Conservation (phyloP, 2,329 filamentous ascomycete species). For the Apiospora malaysiana region DNA sequence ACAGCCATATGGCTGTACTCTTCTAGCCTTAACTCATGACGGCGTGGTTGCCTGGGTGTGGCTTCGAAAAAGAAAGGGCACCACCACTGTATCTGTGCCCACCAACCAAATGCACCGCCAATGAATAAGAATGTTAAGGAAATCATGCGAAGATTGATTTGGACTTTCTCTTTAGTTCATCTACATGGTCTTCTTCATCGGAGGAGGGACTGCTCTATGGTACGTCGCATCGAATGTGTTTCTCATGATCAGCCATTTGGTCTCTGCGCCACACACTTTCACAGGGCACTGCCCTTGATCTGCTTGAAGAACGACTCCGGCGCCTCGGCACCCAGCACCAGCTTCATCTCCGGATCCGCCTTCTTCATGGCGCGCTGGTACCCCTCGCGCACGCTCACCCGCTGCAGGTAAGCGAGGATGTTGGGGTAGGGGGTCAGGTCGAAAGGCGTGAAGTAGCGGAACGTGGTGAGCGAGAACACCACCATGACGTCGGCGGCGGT, state of each 20-base stretch:
- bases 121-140: too few relatives aligned
- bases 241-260: too few relatives aligned
- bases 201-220: too few relatives aligned
- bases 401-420: slow-evolving; percentile 52
- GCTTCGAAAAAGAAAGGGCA: not conserved
- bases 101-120: too few relatives aligned
- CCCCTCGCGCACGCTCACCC: slow-evolving; percentile 49
- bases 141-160: not conserved
- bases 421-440: slow-evolving; percentile 48
- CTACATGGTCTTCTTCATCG: too few relatives aligned
- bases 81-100: too few relatives aligned
- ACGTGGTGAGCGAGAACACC: slow-evolving; percentile 65
- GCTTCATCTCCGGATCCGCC: slow-evolving; percentile 53
- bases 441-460: slow-evolving; percentile 57
- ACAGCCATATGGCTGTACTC: too few relatives aligned
- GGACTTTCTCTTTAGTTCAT: too few relatives aligned
- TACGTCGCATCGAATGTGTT: too few relatives aligned
- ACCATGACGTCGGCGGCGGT: slow-evolving; percentile 71
- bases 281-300: not conserved
- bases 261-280: too few relatives aligned
- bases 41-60: not conserved
- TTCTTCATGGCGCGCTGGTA: slow-evolving; percentile 56
- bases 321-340: slow-evolving; percentile 15
- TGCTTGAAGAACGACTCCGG: slow-evolving; percentile 13
- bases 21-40: too few relatives aligned